Percentiles rank a stretch among this genome's conserved stretches.
Conservation (phyloP, 208 protist species). For the Leishmania martiniquensis region DNA sequence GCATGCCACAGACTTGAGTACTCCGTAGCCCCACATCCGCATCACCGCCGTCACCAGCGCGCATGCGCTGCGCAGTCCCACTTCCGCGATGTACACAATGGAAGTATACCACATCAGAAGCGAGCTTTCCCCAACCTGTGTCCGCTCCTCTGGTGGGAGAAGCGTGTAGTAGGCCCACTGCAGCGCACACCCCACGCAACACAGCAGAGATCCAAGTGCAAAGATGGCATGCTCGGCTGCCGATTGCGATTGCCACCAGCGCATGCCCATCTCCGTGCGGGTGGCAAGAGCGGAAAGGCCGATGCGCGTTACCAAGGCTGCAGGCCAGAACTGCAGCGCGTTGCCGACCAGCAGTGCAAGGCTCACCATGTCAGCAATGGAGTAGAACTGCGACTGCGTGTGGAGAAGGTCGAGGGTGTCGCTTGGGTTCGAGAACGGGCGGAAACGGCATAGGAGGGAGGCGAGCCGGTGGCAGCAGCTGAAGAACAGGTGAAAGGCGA, state of each 20-base stretch:
- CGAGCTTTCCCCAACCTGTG: conserved; percentile 18
- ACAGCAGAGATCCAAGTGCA: conserved; percentile 4
- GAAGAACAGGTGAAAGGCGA: conserved; percentile 26
- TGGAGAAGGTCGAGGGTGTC: conserved; percentile 19
- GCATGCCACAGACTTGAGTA: conserved; percentile 17
- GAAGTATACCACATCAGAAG: conserved; percentile 52
- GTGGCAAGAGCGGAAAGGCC: conserved; percentile 36
- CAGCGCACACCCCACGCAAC: conserved; percentile 30
- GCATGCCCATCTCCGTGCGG: conserved; percentile 28
- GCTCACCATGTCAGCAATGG: conserved; percentile 18
- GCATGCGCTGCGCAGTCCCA: conserved; percentile 23
- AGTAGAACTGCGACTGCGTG: conserved; percentile 26
- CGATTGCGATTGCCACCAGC: conserved; percentile 32
- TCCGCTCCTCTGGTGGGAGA: conserved; percentile 16
- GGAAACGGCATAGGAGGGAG: conserved; percentile 7
- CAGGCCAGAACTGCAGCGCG: conserved; percentile 35
- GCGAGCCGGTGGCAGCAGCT: conserved; percentile 18
- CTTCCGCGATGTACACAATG: conserved; percentile 41
- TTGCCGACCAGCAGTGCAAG: conserved; percentile 37
- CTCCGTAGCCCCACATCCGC: conserved; percentile 33
- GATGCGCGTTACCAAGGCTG: conserved; percentile 30
- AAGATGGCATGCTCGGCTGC: conserved; percentile 15
- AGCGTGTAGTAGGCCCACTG: conserved; percentile 79
- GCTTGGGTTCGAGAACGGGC: conserved; percentile 10
- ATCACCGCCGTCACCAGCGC: conserved; percentile 22